Evolutionary conservation across 495 filamentous ascomycete species (phyloP).

Genomic region (Tuber magnatum): DNA sequence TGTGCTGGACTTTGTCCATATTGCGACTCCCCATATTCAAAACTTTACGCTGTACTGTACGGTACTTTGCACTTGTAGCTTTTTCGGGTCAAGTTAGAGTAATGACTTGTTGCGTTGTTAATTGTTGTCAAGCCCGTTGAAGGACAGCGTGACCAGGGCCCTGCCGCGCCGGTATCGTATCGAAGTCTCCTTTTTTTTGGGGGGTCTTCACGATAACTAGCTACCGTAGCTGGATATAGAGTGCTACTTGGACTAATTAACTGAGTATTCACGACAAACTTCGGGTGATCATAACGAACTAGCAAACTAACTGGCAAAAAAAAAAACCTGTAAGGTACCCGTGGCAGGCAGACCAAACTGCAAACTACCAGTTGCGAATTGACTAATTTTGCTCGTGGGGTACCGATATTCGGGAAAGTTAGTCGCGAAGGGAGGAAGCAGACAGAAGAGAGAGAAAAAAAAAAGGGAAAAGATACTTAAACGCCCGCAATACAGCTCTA

Average conservation of each 20-base stretch:
- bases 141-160: background rate
- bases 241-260: background rate
- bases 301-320: background rate
- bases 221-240: background rate
- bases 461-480: background rate
- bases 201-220: conserved; percentile 1
- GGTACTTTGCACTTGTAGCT: background rate
- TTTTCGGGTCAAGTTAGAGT: background rate
- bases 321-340: background rate
- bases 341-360: background rate
- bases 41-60: background rate
- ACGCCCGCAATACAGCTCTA: background rate
- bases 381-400: background rate
- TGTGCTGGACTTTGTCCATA: conserved; percentile 2
- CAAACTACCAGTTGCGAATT: background rate
- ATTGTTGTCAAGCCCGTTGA: background rate
- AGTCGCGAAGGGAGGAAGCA: background rate
- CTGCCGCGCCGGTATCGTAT: background rate
- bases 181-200: background rate
- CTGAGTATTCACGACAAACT: background rate
- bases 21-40: background rate
- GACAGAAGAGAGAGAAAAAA: background rate
- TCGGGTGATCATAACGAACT: background rate
- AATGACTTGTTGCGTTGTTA: background rate
- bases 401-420: background rate